Conservation (phyloP, 1,284 basidiomycete species). For the Naganishia sp. region DNA sequence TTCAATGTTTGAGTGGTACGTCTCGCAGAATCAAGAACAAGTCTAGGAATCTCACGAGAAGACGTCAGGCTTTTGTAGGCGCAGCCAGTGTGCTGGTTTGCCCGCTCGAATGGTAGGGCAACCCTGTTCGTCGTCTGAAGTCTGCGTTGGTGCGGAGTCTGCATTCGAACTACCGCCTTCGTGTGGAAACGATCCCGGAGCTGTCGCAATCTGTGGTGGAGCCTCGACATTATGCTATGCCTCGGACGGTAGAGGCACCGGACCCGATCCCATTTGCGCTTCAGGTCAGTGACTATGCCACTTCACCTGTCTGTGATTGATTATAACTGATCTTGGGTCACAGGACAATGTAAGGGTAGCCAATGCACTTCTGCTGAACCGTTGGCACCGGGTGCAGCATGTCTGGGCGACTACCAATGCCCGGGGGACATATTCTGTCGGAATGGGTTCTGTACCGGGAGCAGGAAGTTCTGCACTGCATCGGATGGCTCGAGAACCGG, state of each 20-base stretch:
- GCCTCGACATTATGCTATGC: conserved; percentile 7
- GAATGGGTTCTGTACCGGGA: conserved; percentile 8
- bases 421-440: not conserved
- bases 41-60: too few species aligned
- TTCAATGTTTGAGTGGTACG: too few species aligned
- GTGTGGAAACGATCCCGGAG: not conserved
- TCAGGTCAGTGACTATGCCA: not conserved
- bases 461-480: not conserved
- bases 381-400: not conserved
- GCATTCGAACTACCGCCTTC: not conserved
- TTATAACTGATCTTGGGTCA: too few species aligned
- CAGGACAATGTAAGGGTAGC: too few species aligned
- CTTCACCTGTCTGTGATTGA: too few species aligned
- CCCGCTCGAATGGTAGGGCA: not conserved
- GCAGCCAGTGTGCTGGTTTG: not conserved
- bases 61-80: conserved; percentile 1
- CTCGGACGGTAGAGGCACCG: not conserved
- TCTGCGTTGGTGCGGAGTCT: not conserved
- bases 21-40: too few species aligned
- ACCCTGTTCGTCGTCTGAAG: not conserved
- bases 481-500: too few species aligned
- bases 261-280: conserved; percentile 10
- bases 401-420: conserved; percentile 11
- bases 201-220: not conserved
- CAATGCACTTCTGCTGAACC: not conserved